Evolutionary conservation across 257 asterid species (phyloP).

Genomic region (Rauvolfia tetraphylla): DNA sequence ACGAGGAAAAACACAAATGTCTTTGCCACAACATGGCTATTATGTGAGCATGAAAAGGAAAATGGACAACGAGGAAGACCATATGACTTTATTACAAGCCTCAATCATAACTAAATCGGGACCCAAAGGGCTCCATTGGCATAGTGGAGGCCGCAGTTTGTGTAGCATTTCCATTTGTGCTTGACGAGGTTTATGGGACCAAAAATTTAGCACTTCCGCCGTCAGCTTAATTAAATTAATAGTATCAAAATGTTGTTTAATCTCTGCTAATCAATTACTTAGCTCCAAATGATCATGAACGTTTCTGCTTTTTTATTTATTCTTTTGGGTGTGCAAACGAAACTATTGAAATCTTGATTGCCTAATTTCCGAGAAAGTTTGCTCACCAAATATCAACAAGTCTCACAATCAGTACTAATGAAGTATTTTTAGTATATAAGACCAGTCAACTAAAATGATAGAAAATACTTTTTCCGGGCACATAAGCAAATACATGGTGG

Average conservation of each 20-base stretch:
- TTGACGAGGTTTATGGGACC: constrained; percentile 46
- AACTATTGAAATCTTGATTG: background rate
- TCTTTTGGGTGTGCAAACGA: background rate
- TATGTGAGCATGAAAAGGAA: constrained; percentile 37
- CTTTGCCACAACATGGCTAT: constrained; percentile 25
- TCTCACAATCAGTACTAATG: background rate
- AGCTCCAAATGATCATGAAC: constrained; percentile 35
- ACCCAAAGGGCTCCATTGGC: constrained; percentile 35
- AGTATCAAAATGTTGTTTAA: constrained; percentile 16
- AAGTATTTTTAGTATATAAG: no score
- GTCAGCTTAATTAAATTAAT: constrained; percentile 42
- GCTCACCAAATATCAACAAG: background rate
- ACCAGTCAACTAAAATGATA: background rate
- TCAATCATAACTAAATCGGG: constrained; percentile 53
- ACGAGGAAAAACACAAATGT: background rate
- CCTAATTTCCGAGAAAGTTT: background rate
- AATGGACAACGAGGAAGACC: constrained; percentile 29
- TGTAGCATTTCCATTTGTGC: constrained; percentile 18
- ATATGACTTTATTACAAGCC: constrained; percentile 46
- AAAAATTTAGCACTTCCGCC: constrained; percentile 62
- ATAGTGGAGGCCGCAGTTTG: constrained; percentile 46
- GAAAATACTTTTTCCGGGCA: background rate
- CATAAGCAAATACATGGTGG: constrained; percentile 11
- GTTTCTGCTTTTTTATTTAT: background rate
- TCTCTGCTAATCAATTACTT: constrained; percentile 28